A percentile compares a stretch with the other conserved stretches of the same genome.
These are phyloP conservation scores for Setaria italica DNA, from an alignment of 202 grass and related monocot species.

Conservation along the genomic window DNA sequence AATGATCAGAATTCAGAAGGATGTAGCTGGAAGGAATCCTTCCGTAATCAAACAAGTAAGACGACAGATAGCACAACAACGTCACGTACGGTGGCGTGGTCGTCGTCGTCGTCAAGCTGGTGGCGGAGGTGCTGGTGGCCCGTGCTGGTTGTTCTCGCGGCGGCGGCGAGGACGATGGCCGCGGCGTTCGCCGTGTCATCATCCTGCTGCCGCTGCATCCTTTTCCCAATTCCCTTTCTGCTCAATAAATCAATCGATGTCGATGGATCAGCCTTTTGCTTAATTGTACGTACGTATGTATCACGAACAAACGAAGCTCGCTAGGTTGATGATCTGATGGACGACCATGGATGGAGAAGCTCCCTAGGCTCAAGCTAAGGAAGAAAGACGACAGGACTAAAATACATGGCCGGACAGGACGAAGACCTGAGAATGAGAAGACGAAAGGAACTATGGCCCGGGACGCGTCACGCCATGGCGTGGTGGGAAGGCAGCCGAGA, in stretches of 20 bases:
- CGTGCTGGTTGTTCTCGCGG: constrained; percentile 20
- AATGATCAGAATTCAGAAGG: not conserved
- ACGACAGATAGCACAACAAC: not conserved
- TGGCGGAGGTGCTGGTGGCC: constrained; percentile 12
- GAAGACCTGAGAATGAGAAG: not conserved
- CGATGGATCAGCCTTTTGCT: no score
- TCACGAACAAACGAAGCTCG: no score
- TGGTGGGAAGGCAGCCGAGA: not conserved
- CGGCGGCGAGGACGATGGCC: constrained; percentile 59
- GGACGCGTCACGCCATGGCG: not conserved
- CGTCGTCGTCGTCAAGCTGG: constrained; percentile 25
- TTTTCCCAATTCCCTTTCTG: no score
- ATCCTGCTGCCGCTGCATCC: constrained; percentile 35
- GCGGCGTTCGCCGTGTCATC: constrained; percentile 60
- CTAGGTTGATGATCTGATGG: no score
- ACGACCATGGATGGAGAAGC: not conserved
- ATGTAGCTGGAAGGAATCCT: not conserved
- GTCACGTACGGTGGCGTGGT: constrained; percentile 37
- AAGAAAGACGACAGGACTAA: not conserved
- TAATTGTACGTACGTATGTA: no score
- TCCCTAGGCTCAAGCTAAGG: not conserved
- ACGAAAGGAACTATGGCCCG: not conserved
- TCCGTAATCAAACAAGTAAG: not conserved
- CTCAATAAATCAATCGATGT: no score
- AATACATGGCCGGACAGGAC: not conserved